Evolutionary conservation across 176 grass and related monocot genomes (phyloP).

Genomic region (Cenchrus purpureus): DNA sequence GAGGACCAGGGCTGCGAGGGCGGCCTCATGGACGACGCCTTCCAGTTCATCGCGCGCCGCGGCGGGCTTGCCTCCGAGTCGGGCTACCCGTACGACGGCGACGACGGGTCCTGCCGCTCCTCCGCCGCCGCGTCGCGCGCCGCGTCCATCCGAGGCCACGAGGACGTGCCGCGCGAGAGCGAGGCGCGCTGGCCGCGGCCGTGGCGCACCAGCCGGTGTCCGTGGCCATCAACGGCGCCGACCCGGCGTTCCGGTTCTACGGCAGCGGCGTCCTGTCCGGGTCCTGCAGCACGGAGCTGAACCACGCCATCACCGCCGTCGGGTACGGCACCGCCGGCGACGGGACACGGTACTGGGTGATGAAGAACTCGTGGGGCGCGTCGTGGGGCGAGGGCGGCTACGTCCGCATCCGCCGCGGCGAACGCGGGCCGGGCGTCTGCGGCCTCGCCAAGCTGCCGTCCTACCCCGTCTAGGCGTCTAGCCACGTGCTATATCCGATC

Average conservation of each 20-base stretch:
- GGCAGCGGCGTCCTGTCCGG: conserved; percentile 54
- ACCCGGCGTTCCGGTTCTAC: conserved; percentile 59
- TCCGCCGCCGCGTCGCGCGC: not conserved
- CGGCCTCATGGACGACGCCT: conserved; percentile 68
- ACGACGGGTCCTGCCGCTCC: conserved; percentile 43
- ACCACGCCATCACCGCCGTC: conserved; percentile 63
- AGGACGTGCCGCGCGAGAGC: conserved; percentile 59
- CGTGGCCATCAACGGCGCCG: conserved; percentile 54
- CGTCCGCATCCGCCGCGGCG: conserved; percentile 56
- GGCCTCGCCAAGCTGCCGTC: conserved; percentile 59
- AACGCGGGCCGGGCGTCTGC: conserved; percentile 51
- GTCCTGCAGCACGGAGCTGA: conserved; percentile 48
- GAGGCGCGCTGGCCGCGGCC: conserved; percentile 54
- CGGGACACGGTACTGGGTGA: conserved; percentile 56
- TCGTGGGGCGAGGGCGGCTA: conserved; percentile 66
- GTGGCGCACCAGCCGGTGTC: conserved; percentile 64
- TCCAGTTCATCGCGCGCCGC: conserved; percentile 46
- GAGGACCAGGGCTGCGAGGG: conserved; percentile 59
- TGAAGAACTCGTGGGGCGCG: conserved; percentile 74
- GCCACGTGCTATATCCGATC: too few species aligned
- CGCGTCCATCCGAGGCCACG: conserved; percentile 41
- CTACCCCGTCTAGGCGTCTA: conserved; percentile 40
- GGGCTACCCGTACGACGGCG: conserved; percentile 56
- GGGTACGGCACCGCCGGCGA: conserved; percentile 59
- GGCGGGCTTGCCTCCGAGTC: conserved; percentile 59